Base-by-base conservation (phyloP, 352 stramenopile species). In the Phytopythium ostracodes region DNA sequence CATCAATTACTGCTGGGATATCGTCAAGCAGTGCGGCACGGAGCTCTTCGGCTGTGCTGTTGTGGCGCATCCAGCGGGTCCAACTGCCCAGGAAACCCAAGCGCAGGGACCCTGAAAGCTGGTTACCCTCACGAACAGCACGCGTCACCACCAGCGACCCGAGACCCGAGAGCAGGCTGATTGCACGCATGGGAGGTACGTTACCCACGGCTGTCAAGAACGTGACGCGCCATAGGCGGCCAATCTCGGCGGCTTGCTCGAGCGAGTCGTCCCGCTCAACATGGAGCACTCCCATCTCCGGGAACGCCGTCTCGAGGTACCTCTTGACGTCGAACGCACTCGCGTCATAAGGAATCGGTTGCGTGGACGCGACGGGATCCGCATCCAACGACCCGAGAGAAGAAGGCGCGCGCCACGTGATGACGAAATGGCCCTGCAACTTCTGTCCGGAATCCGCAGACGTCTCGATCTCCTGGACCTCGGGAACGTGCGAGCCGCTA, bases 401-500 rank as follows among this genome's bases (percentile, higher is more conserved):
- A 17, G 25, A 36, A 54, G 47, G 31, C 15, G 56, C 49, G 5
- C 69, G 47, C 31, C 81, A 84, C 20, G 63, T 71, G 1, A 92
- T 56, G 9, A 79, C 61, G 42, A 92, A 98, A 27, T 84, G 71
- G 20, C 96, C 94, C 49, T 88, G 77, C 1, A 98, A 51, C 33
- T 90, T 98, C 65, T 98, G 89, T 15, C 96, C 92, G 18, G 61
- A 35, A 15, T 78, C 77, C 33, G 73, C 81, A 17, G 63, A 86
- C 4, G 85, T 97, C 60, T 88, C 86, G 20, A 98, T 87, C 60
- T 94, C 79, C 74, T 98, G 92, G 36, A 98, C 84, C 64, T 98
- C 94, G 10, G 84, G 75, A 20, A 98, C 68, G 40, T 96, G 75
- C 15, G 79, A 79, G n/a, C 75, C 92, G 43, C 63, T 87, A 15